Base-by-base conservation (phyloP, 257 asterid genomes). In the Craterostigma plantagineum region DNA sequence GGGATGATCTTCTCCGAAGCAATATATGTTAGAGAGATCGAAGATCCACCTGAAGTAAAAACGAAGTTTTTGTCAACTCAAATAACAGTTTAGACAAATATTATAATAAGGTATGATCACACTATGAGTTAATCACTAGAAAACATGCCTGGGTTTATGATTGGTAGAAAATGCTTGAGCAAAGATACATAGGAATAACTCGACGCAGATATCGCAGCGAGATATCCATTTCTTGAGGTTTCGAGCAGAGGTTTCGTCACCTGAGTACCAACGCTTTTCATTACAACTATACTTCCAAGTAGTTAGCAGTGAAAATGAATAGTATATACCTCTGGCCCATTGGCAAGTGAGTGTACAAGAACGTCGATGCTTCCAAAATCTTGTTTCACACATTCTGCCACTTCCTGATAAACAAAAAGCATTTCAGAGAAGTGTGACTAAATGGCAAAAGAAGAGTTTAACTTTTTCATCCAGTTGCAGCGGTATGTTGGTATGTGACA, bases 161-260 rank as follows among this genome's bases (percentile, higher is more conserved):
- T 69, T 35, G 95, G 93, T 61, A 83, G 66, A 56, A 83, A 83
- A 70, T 76, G 84, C 59, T 64, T 62, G 3, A 83, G 75, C 43
- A 83, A 59, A 39, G 95, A 79, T 27, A 83, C 81, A 33, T 62
- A 76, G 15, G 95, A 83, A 62, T 79, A 83, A 71, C 95, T 83
- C 35, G 95, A 83, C 33, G 95, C 95, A 34, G 95, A 83, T 55
- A 83, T 65, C 49, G 91, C 95, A 16, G 95, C 93, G 64, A 83
- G 91, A 65, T 83, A 83, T 62, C 95, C 95, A 14, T 55, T 67
- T 62, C 95, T 71, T 8, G 95, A 67, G 38, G 95, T 82, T 66
- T 82, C 94, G 57, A 82, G 59, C 48, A 82, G 71, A 52, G 82
- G 92, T 45, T 82, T 82, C 27, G 75, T 82, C 16, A 82, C 94